Percentiles rank a stretch among this genome's conserved stretches.
Conservation (phyloP, 2,329 filamentous ascomycete species). For the Paraphaeosphaeria minitans region DNA sequence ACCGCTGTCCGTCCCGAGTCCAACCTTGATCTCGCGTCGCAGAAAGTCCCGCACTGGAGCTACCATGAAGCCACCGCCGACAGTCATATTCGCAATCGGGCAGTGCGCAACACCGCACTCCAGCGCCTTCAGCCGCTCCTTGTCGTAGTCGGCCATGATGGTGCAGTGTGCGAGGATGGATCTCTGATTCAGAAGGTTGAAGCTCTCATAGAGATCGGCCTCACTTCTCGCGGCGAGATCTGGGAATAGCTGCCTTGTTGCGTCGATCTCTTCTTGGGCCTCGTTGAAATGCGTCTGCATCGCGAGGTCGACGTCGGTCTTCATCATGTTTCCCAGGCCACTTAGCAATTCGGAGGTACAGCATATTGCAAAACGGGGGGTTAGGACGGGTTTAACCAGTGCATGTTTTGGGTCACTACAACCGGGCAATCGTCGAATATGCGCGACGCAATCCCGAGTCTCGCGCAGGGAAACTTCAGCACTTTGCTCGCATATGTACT, state of each 20-base stretch:
- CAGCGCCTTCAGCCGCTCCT: conserved; percentile 52
- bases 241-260: conserved; percentile 62
- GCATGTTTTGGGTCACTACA: conserved; percentile 11
- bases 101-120: conserved; percentile 68
- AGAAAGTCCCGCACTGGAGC: conserved; percentile 65
- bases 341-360: conserved; percentile 61
- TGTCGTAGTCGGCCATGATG: conserved; percentile 63
- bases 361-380: conserved; percentile 63
- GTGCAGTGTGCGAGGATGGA: conserved; percentile 72
- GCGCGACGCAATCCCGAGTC: conserved; percentile 33
- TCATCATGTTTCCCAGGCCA: conserved; percentile 61
- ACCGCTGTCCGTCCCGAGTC: conserved; percentile 68
- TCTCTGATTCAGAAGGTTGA: conserved; percentile 59
- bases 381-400: conserved; percentile 38
- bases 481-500: conserved; percentile 35
- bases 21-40: conserved; percentile 65
- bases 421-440: conserved; percentile 22
- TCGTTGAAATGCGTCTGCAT: conserved; percentile 74
- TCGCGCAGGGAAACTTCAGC: conserved; percentile 15
- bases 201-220: conserved; percentile 63
- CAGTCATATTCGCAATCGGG: conserved; percentile 65
- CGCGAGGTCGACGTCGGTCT: conserved; percentile 53
- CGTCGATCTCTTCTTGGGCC: conserved; percentile 63
- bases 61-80: conserved; percentile 61
- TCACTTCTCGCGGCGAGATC: conserved; percentile 56